These are phyloP conservation scores for Bauhinia variegata DNA, from an alignment of 306 rosid species.

Conservation along the genomic window DNA sequence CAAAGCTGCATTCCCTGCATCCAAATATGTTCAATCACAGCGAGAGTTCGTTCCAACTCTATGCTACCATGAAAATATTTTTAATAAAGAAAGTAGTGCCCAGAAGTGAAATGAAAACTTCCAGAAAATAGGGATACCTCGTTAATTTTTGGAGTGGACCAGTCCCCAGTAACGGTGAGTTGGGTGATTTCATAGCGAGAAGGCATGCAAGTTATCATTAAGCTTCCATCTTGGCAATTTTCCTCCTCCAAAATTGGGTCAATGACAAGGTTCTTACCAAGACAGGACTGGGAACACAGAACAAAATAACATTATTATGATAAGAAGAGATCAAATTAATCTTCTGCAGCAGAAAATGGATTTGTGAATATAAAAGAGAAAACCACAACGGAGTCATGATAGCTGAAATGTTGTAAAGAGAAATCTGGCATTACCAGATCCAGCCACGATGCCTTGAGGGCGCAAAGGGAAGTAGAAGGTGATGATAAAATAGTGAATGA, in stretches of 20 bases:
- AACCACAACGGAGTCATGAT: constrained; percentile 14
- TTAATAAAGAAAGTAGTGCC: neutral
- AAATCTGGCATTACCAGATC: constrained; percentile 19
- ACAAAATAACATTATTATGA: constrained; percentile 10
- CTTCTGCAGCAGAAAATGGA: constrained; percentile 24
- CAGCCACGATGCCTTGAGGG: neutral
- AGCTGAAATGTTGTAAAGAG: constrained; percentile 19
- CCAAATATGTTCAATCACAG: constrained; percentile 26
- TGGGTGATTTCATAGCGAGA: constrained; percentile 94
- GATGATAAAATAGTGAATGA: neutral
- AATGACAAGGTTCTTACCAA: constrained; percentile 78
- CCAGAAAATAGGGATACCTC: constrained; percentile 41
- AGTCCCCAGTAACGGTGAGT: constrained; percentile 84
- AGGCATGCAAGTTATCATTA: constrained; percentile 88
- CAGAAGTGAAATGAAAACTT: neutral
- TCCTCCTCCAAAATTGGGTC: constrained; percentile 93
- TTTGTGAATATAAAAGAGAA: neutral
- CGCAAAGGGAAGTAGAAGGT: neutral
- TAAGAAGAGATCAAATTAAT: constrained; percentile 26
- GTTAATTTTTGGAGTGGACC: constrained; percentile 69
- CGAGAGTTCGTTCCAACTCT: constrained; percentile 1
- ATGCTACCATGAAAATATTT: neutral
- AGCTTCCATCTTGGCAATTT: constrained; percentile 88
- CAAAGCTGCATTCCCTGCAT: constrained; percentile 89
- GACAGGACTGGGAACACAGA: constrained; percentile 63